A percentile compares a stretch with the other conserved stretches of the same genome.
Conservation (phyloP, 495 filamentous ascomycete species). For the Aspergillus cristatus region DNA sequence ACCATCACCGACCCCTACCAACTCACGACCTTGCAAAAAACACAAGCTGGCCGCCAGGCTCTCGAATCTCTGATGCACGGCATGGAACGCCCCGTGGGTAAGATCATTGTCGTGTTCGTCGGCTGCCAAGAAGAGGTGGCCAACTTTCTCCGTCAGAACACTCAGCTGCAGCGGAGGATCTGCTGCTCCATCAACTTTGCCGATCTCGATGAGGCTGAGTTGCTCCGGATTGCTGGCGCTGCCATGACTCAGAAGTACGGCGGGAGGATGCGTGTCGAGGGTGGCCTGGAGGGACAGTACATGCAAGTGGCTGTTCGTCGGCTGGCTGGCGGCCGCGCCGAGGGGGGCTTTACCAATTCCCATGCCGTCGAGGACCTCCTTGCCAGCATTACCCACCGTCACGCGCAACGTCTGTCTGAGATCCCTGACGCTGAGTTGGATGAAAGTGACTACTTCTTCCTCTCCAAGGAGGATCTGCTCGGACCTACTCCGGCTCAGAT, state of each 20-base stretch:
- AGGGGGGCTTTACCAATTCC: slow-evolving; percentile 40
- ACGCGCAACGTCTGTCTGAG: slow-evolving; percentile 39
- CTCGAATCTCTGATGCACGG: slow-evolving; percentile 1
- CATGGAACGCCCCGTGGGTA: slow-evolving; percentile 34
- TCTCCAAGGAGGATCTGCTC: slow-evolving; percentile 11
- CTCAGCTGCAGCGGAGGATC: slow-evolving; percentile 50
- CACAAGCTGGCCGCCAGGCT: slow-evolving; percentile 5
- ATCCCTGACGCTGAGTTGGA: slow-evolving; percentile 18
- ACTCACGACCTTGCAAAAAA: slow-evolving; percentile 11
- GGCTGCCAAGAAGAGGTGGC: slow-evolving; percentile 62
- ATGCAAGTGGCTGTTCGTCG: slow-evolving; percentile 48
- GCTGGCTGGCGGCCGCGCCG: slow-evolving; percentile 45
- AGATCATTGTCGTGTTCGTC: slow-evolving; percentile 56
- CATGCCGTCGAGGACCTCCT: slow-evolving; percentile 12
- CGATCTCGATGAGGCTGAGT: slow-evolving; percentile 43
- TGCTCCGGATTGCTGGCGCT: slow-evolving; percentile 5
- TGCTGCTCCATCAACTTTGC: slow-evolving; percentile 51
- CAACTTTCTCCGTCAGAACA: slow-evolving; percentile 57
- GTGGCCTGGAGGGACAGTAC: slow-evolving; percentile 47
- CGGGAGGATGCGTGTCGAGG: slow-evolving; percentile 44
- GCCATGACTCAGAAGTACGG: slow-evolving; percentile 21
- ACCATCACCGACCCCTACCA: slow-evolving; percentile 58
- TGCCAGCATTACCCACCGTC: slow-evolving; percentile 23
- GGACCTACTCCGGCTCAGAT: slow-evolving; percentile 6
- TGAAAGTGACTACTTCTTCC: slow-evolving; percentile 12